A percentile compares a stretch with the other conserved stretches of the same genome.
Conservation (phyloP, 805 yeast species). For the Metschnikowia lachancei region DNA sequence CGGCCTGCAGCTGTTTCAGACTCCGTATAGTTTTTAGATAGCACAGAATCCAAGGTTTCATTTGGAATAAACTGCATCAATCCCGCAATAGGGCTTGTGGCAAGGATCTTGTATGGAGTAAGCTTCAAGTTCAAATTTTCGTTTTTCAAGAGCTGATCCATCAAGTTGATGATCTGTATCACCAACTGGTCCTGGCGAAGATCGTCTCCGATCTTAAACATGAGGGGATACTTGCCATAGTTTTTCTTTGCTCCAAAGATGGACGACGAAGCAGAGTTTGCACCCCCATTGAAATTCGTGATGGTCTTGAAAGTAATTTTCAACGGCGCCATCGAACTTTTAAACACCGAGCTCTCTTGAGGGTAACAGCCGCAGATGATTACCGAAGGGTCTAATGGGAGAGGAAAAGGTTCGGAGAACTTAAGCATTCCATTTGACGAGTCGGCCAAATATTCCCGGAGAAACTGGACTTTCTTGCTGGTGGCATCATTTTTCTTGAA, state of each 20-base stretch:
- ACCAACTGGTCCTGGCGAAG: slow-evolving; percentile 94
- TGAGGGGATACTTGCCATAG: slow-evolving; percentile 62
- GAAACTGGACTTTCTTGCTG: slow-evolving; percentile 65
- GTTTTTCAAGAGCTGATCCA: slow-evolving; percentile 83
- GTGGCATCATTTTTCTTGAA: slow-evolving; percentile 68
- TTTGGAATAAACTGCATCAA: slow-evolving; percentile 93
- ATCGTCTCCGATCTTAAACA: slow-evolving; percentile 96
- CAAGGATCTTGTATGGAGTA: slow-evolving; percentile 85
- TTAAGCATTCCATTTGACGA: slow-evolving; percentile 38
- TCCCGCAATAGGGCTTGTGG: slow-evolving; percentile 89
- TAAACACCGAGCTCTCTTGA: slow-evolving; percentile 80
- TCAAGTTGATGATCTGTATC: slow-evolving; percentile 85
- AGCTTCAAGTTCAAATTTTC: slow-evolving; percentile 87
- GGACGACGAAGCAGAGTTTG: slow-evolving; percentile 24
- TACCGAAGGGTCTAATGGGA: slow-evolving; percentile 83
- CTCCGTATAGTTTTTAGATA: slow-evolving; percentile 37
- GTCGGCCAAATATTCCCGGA: slow-evolving; percentile 58
- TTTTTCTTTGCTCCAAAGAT: slow-evolving; percentile 33
- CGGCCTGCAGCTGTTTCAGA: background rate
- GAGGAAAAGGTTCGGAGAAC: slow-evolving; percentile 55
- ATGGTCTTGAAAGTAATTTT: slow-evolving; percentile 72
- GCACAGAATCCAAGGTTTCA: slow-evolving; percentile 77
- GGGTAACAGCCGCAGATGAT: slow-evolving; percentile 74
- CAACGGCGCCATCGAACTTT: slow-evolving; percentile 85
- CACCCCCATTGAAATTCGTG: slow-evolving; percentile 18